Base-by-base conservation (phyloP, 805 yeast species). In the Metschnikowia gruessii region DNA sequence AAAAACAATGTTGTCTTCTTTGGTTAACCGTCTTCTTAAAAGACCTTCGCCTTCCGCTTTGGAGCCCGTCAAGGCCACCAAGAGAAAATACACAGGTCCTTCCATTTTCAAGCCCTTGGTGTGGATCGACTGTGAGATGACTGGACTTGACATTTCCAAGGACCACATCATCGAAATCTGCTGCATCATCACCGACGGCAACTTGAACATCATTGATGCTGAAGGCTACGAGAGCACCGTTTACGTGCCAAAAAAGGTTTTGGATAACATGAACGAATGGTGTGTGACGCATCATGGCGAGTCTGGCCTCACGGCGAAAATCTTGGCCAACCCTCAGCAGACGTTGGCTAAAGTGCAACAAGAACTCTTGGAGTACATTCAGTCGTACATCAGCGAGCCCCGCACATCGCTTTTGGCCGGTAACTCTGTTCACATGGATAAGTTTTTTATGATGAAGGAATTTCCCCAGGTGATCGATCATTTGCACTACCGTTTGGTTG, bases 91-190 rank as follows among this genome's bases (percentile, higher is more conserved):
- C 37, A 45, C 48, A 31, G 28, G 48, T 22, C 40, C 39, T 8
- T 22, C 55, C 37, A 56, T 51, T 24, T 45, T 35, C 49, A 61
- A 64, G 45, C 75, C 75, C 1, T 72, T 92, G 16, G 95, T 94
- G 3, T 94, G 99, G 99, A 76, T 94, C 15, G 99, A 94, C 68
- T 94, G 98, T 66, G 99, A 94, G 64, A 94, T 94, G 99, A 94
- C 99, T 0, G 99, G 99, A 0, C 69, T 94, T 33, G 85, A 92
- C 56, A 81, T 83, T n/a, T 73, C 75, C n/a, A 55, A 59, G 31
- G 98, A 94, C 62, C 81, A 78, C 48, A 91, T 94, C 56, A 87
- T 94, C 49, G 99, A 94, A 65, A 83, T 94, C 22, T 88, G 97
- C 62, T 90, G 97, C 62, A 70, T 92, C 33, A 74, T 94, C 38